A percentile compares a stretch with the other conserved stretches of the same genome.
phyloP scores from a whole-genome alignment of 2,329 filamentous ascomycete genomes.

The Clarireedia monteithiana region DNA sequence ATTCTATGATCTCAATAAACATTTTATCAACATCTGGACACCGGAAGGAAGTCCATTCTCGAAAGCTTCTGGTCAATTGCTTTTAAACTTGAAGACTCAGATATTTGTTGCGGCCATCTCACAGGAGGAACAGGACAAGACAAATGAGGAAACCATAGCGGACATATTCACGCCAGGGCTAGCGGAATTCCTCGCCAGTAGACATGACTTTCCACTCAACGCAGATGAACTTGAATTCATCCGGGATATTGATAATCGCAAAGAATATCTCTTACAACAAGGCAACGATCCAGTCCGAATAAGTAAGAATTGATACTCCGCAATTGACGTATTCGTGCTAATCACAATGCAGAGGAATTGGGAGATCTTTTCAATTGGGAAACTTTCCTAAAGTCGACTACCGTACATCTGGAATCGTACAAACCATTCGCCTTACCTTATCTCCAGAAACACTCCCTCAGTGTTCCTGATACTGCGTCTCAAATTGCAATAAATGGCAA shows the following conservation, averaged over 20 bases:
- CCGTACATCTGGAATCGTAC: constrained; percentile 50
- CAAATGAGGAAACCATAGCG: constrained; percentile 47
- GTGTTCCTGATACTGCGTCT: constrained; percentile 12
- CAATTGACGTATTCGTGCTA: not conserved
- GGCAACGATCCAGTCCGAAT: constrained; percentile 37
- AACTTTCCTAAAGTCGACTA: constrained; percentile 52
- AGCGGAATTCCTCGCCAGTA: constrained; percentile 42
- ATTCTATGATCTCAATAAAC: constrained; percentile 54
- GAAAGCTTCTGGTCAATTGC: constrained; percentile 52
- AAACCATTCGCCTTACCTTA: constrained; percentile 42
- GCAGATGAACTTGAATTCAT: constrained; percentile 54
- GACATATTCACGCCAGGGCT: constrained; percentile 53
- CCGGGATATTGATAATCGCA: constrained; percentile 43
- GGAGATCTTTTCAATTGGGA: constrained; percentile 46
- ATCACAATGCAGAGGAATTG: constrained; percentile 1
- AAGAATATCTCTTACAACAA: constrained; percentile 48
- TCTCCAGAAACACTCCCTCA: constrained; percentile 30
- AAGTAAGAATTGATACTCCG: constrained; percentile 27
- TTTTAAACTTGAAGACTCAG: constrained; percentile 59
- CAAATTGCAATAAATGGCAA: not conserved
- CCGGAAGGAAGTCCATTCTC: constrained; percentile 48
- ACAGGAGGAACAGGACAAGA: constrained; percentile 40
- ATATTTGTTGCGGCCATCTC: constrained; percentile 56
- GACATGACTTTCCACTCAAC: constrained; percentile 47
- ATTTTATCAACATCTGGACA: constrained; percentile 57